A percentile compares a stretch with the other conserved stretches of the same genome.
These are phyloP conservation scores for Diaporthe ilicicola DNA, from an alignment of 2,329 filamentous ascomycete species.

Conservation along the genomic window DNA sequence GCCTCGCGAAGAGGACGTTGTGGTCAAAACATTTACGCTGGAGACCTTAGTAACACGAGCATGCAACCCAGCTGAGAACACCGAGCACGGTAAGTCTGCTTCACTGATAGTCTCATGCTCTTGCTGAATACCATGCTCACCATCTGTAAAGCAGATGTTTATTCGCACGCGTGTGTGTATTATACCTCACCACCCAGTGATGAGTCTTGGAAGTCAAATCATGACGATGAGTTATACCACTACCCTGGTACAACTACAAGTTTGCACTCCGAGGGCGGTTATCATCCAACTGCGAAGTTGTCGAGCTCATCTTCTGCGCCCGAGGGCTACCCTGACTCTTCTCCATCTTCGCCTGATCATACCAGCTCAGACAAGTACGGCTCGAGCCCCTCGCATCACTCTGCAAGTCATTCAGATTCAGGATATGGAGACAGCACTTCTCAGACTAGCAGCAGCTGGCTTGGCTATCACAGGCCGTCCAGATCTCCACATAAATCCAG, in stretches of 20 bases:
- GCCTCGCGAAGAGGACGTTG: not conserved
- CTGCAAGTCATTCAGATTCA: not conserved
- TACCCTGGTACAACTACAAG: not conserved
- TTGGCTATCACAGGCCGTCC: not conserved
- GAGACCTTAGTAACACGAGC: not conserved
- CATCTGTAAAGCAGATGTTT: not conserved
- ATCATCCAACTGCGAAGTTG: not conserved
- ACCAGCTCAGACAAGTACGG: not conserved
- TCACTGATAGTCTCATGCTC: not conserved
- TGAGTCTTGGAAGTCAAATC: not conserved
- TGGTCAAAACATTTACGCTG: not conserved
- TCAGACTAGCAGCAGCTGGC: not conserved
- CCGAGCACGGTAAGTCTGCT: not conserved
- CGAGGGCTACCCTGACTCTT: not conserved
- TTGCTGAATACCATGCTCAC: not conserved
- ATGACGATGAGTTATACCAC: not conserved
- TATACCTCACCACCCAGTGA: not conserved
- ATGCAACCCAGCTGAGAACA: not conserved
- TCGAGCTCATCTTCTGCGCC: not conserved
- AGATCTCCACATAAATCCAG: not conserved
- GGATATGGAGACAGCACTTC: not conserved
- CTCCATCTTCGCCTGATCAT: not conserved
- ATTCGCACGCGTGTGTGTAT: not conserved
- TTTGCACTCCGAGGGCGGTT: not conserved
- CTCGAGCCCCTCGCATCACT: not conserved